These are phyloP conservation scores for Russula griseocarnosa DNA, from an alignment of 768 basidiomycete species.

Conservation along the genomic window DNA sequence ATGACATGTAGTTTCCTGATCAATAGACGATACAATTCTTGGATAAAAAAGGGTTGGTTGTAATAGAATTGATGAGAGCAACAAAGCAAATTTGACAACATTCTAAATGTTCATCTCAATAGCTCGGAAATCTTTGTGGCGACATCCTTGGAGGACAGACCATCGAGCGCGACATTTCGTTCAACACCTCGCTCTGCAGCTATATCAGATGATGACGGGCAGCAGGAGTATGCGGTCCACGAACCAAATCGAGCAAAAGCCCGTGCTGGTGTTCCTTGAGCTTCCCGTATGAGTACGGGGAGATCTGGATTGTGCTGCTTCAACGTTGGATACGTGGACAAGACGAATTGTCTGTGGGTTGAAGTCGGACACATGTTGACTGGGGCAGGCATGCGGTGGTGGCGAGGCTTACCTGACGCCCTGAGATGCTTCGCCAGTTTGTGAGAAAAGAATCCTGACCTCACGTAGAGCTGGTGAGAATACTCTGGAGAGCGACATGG, in stretches of 20 bases:
- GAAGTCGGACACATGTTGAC: constrained; percentile 5
- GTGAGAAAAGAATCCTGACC: constrained; percentile 76
- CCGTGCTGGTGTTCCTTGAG: constrained; percentile 72
- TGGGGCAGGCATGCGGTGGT: not conserved
- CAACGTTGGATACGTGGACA: constrained; percentile 66
- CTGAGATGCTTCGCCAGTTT: constrained; percentile 68
- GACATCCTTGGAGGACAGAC: constrained; percentile 67
- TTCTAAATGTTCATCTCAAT: constrained; percentile 35
- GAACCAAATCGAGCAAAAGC: constrained; percentile 83
- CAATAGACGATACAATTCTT: not conserved
- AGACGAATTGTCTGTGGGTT: constrained; percentile 64
- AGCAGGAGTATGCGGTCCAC: constrained; percentile 31
- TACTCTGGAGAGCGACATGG: constrained; percentile 57
- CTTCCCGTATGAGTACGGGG: constrained; percentile 80
- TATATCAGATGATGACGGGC: not conserved
- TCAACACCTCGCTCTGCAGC: constrained; percentile 73
- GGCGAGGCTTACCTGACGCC: constrained; percentile 63
- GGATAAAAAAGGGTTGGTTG: not conserved
- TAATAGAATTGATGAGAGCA: not conserved
- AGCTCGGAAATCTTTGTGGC: constrained; percentile 65
- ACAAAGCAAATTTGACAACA: not conserved
- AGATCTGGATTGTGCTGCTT: constrained; percentile 84
- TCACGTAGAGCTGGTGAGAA: constrained; percentile 77
- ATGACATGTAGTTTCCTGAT: constrained; percentile 4
- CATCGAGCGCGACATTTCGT: constrained; percentile 75